Evolutionary conservation across 768 basidiomycete species (phyloP), one percentile per base, ranked within the genome.

Genomic region (Termitomyces sp.): DNA sequence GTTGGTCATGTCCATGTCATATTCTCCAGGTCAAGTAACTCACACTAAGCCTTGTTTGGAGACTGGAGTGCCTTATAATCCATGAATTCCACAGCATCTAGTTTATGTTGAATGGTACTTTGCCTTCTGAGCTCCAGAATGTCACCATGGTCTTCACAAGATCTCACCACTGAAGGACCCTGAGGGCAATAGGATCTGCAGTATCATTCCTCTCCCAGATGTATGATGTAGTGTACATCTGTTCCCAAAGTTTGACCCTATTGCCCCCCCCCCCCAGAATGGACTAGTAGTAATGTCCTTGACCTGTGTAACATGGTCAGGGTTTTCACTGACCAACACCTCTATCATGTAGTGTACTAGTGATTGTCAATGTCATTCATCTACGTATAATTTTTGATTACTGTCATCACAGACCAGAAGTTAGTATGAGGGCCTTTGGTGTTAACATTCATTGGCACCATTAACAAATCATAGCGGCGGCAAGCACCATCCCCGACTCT

Each of bases 51-150:
- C 39, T 8, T 40, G 1, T 40, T 40, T n/a, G n/a, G n/a, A n/a
- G n/a, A n/a, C n/a, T 47, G 26, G 14, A 47, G 43, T 33, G 43
- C 59, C 18, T 26, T 50, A 56, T 60, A 65, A 42, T 60, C 71
- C 7, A 68, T 68, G 4, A n/a, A n/a, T n/a, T n/a, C n/a, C n/a
- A n/a, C n/a, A n/a, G n/a, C n/a, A n/a, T n/a, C n/a, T n/a, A n/a
- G n/a, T n/a, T n/a, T 71, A 69, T 53, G 62, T 71, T 6, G 64
- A 71, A 53, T 69, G 68, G 68, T 71, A 62, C 48, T 59, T 62
- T 2, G 34, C 61, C 4, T 67, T 69, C 48, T 18, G 37, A 43
- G 33, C 26, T 16, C 61, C 64, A 0, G 52, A 61, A 48, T 49
- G 36, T 14, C 18, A 65, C 24, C 64, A 67, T 40, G 49, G 50